Evolutionary conservation across 495 filamentous ascomycete genomes (phyloP), one percentile per base, ranked within the genome.

Genomic region (Pyrenopolyporus hunteri): DNA sequence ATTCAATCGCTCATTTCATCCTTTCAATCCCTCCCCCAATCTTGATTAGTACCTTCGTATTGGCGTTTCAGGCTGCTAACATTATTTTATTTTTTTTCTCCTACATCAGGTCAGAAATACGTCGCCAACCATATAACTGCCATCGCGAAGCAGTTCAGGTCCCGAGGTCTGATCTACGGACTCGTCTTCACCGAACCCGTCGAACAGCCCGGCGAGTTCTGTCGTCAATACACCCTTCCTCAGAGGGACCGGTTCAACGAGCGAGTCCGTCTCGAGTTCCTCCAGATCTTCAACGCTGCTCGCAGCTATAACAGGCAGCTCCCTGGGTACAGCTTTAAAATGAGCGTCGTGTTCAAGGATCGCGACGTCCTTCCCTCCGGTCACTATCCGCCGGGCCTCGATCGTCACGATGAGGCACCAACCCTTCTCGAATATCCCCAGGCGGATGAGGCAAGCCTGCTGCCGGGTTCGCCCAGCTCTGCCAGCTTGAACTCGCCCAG

Each of bases 301-400:
- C 51, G 59, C 1, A 25, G 19, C 2, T 69, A 64, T 11, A 71
- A 66, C 45, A 63, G 54, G 25, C 10, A 36, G 4, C 23, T 69
- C 0, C 25, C 47, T 4, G 26, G 23, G 4, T 69, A 67, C 22
- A 14, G 0, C 0, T 63, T 64, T 66, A 78, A 62, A 36, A 80
- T 81, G 78, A 77, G 72, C 56, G 72, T 79, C 23, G 70, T 70
- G 7, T 75, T 68, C 47, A 74, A 78, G 59, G 36, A 68, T n/a
- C 71, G 74, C 13, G 68, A 67, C 56, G 68, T 72, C 7, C 63
- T 77, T 11, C 68, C 74, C 14, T 73, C 73, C 8, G 69, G 66
- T 11, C 36, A 62, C n/a, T 79, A 78, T 43, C 67, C 72, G 29
- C 67, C 59, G 55, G 70, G 33, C 36, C 42, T 61, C 6, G 60